These are phyloP conservation scores for Hypoxylon sp. DNA, from an alignment of 2,329 filamentous ascomycete species.

Conservation along the genomic window DNA sequence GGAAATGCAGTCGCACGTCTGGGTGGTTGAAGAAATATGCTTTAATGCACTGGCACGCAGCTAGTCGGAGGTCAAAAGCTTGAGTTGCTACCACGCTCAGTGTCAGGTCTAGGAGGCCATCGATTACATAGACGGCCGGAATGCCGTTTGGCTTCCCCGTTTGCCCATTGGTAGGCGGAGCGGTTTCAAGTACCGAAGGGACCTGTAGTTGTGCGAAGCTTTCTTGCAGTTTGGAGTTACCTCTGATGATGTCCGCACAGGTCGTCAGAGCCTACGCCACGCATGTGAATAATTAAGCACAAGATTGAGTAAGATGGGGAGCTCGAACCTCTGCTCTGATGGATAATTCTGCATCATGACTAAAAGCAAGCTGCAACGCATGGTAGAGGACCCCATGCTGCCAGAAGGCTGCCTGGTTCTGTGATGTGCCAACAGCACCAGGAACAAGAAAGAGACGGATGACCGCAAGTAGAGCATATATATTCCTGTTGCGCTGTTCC, in stretches of 20 bases:
- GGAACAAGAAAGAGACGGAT: conserved; percentile 85
- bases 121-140: conserved; percentile 86
- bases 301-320: conserved; percentile 37
- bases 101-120: conserved; percentile 87
- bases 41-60: conserved; percentile 90
- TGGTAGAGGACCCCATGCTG: conserved; percentile 83
- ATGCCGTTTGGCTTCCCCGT: conserved; percentile 62
- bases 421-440: conserved; percentile 82
- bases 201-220: conserved; percentile 90
- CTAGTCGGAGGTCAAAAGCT: conserved; percentile 83
- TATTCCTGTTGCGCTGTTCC: conserved; percentile 85
- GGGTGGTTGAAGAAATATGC: conserved; percentile 89
- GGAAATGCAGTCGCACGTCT: conserved; percentile 85
- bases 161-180: conserved; percentile 55
- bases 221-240: conserved; percentile 84
- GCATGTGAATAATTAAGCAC: conserved; percentile 45
- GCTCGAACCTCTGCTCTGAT: conserved; percentile 78
- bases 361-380: conserved; percentile 86
- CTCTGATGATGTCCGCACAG: conserved; percentile 89
- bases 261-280: conserved; percentile 75
- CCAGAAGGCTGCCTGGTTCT: conserved; percentile 89
- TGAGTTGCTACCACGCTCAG: conserved; percentile 75
- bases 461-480: conserved; percentile 89
- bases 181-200: conserved; percentile 64
- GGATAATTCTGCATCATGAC: conserved; percentile 75